These are phyloP conservation scores for Quercus phellos DNA, from an alignment of 331 rosid genomes.

Conservation along the genomic window DNA sequence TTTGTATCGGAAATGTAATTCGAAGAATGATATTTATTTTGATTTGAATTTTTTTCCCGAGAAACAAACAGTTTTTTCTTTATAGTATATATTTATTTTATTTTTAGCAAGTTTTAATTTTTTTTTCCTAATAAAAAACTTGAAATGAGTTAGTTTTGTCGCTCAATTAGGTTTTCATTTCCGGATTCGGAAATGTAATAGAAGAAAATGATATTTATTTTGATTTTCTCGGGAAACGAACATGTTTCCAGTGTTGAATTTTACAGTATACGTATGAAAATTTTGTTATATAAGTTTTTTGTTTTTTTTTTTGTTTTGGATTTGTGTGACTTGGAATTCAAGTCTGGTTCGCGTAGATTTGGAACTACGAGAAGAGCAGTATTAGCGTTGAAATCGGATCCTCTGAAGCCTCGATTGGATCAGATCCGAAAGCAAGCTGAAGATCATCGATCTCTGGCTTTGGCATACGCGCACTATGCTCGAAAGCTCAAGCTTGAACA, in stretches of 20 bases:
- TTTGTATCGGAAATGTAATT: no score
- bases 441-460: conserved; percentile 70
- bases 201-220: not conserved
- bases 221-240: conserved; percentile 1
- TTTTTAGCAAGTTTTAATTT: not conserved
- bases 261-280: not conserved
- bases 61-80: not conserved
- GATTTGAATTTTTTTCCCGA: not conserved
- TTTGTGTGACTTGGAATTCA: conserved; percentile 42
- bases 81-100: not conserved
- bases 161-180: not conserved
- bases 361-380: conserved; percentile 59
- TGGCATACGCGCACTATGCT: conserved; percentile 74
- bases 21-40: no score
- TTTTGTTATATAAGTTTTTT: not conserved
- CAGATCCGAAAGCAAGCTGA: conserved; percentile 95
- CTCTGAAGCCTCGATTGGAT: conserved; percentile 79
- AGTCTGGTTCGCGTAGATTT: conserved; percentile 38
- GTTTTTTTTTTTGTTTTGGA: not conserved
- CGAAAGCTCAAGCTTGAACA: conserved; percentile 88
- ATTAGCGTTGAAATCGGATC: conserved; percentile 75
- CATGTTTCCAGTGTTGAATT: not conserved
- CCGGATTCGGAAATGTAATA: conserved; percentile 12
- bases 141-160: not conserved
- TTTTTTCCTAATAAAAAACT: not conserved